A percentile compares a stretch with the other conserved stretches of the same genome.
Conservation (phyloP, 192 early-diverging fungal species). For the Gigaspora rosea region DNA sequence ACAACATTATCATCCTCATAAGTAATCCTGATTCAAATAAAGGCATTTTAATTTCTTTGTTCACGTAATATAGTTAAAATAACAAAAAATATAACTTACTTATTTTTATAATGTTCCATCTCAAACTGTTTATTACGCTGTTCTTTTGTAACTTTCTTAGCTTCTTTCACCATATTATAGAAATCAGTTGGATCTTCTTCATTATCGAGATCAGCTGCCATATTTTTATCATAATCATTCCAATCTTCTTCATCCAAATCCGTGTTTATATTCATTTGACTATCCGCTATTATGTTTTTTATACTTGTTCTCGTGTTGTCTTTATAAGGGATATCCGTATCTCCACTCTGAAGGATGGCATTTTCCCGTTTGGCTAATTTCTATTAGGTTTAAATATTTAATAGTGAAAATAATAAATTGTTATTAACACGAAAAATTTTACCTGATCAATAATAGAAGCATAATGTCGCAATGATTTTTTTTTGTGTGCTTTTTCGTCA, state of each 20-base stretch:
- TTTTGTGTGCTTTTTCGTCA: slow-evolving; percentile 77
- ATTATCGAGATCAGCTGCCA: slow-evolving; percentile 43
- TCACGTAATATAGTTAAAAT: not conserved
- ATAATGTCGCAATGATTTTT: slow-evolving; percentile 60
- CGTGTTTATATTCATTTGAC: slow-evolving; percentile 42
- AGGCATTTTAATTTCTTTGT: not conserved
- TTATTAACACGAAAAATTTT: not conserved
- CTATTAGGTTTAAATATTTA: slow-evolving; percentile 35
- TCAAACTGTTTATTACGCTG: slow-evolving; percentile 49
- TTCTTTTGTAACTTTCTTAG: slow-evolving; percentile 57
- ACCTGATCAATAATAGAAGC: slow-evolving; percentile 68
- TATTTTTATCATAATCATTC: slow-evolving; percentile 57
- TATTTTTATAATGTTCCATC: slow-evolving; percentile 41
- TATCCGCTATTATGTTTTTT: slow-evolving; percentile 40
- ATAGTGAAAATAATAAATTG: slow-evolving; percentile 7
- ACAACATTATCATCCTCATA: slow-evolving; percentile 32
- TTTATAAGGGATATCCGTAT: slow-evolving; percentile 82
- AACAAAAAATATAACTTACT: slow-evolving; percentile 21
- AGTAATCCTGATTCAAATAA: not conserved
- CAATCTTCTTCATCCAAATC: slow-evolving; percentile 63
- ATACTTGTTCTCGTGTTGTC: slow-evolving; percentile 48
- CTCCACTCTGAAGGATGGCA: slow-evolving; percentile 56
- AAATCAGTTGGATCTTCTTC: slow-evolving; percentile 51
- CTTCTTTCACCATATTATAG: slow-evolving; percentile 44
- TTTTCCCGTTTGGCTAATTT: slow-evolving; percentile 46